These are phyloP conservation scores for Cyclostephanos tholiformis DNA, from an alignment of 108 stramenopile species.

Conservation along the genomic window DNA sequence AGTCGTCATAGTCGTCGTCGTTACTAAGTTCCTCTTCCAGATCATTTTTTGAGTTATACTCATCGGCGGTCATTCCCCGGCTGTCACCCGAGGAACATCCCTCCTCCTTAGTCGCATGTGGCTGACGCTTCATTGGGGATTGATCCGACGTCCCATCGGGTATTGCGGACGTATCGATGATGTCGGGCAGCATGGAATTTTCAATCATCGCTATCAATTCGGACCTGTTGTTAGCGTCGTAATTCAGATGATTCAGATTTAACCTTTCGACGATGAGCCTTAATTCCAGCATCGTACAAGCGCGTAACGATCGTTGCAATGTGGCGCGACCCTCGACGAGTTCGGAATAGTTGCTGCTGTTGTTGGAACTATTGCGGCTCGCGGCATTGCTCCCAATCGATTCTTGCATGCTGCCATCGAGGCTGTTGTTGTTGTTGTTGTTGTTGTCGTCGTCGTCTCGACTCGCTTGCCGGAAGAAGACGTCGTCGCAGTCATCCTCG, in stretches of 20 bases:
- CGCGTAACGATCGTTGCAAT: conserved; percentile 30
- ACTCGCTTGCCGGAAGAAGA: neutral
- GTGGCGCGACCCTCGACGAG: conserved; percentile 20
- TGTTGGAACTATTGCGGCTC: neutral
- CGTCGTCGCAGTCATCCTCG: neutral
- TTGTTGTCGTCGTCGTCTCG: neutral
- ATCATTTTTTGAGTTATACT: neutral
- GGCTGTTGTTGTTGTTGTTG: no score
- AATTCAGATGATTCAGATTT: conserved; percentile 17
- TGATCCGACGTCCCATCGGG: conserved; percentile 6
- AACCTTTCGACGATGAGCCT: conserved; percentile 39
- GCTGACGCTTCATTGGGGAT: conserved; percentile 5
- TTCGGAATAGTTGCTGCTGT: neutral
- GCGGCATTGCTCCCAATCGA: neutral
- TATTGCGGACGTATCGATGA: neutral
- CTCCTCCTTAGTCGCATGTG: conserved; percentile 10
- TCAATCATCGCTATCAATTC: conserved; percentile 38
- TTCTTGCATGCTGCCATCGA: no score
- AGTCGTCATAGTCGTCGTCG: neutral
- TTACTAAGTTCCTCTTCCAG: neutral
- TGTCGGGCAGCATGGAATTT: conserved; percentile 23
- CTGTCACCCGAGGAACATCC: neutral
- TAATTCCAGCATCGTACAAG: conserved; percentile 35
- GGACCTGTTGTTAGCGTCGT: conserved; percentile 1
- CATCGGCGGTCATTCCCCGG: neutral